phyloP scores from a whole-genome alignment of 106 monocot species.

The Alisma plantagoaquatica region DNA sequence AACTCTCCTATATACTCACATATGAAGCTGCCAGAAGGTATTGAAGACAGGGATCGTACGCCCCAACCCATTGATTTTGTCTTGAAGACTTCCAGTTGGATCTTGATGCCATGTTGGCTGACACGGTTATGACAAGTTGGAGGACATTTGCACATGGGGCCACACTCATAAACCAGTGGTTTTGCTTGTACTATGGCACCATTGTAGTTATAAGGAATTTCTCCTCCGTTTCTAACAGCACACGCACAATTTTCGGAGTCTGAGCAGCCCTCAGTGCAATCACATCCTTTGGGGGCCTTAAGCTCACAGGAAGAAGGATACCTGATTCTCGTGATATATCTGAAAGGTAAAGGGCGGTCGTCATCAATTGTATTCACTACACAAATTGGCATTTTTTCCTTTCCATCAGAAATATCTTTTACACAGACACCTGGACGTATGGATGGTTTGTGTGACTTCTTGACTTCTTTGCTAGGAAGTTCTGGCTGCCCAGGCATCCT shows the following conservation, averaged over 20 bases:
- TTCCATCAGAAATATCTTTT: conserved; percentile 74
- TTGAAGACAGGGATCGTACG: conserved; percentile 74
- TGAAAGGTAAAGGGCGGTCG: conserved; percentile 42
- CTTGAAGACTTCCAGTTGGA: conserved; percentile 78
- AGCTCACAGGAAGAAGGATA: conserved; percentile 41
- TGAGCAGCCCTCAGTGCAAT: conserved; percentile 53
- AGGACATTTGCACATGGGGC: conserved; percentile 75
- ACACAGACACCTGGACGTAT: conserved; percentile 48
- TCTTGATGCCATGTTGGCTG: conserved; percentile 62
- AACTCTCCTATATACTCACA: conserved; percentile 89
- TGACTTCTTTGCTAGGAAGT: conserved; percentile 51
- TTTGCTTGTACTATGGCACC: conserved; percentile 84
- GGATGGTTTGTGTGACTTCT: conserved; percentile 32
- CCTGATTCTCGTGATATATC: conserved; percentile 56
- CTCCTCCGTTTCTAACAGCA: conserved; percentile 80
- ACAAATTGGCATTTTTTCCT: conserved; percentile 63
- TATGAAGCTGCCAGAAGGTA: conserved; percentile 81
- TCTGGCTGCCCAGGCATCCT: conserved; percentile 82
- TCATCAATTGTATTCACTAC: conserved; percentile 62
- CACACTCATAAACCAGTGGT: conserved; percentile 77
- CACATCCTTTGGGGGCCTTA: conserved; percentile 47
- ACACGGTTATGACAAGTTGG: conserved; percentile 80
- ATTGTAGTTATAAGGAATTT: conserved; percentile 83
- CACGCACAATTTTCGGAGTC: conserved; percentile 67
- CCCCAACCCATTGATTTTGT: conserved; percentile 84